Evolutionary conservation across 164 flowering plant genomes (phyloP), one percentile per base, ranked within the genome.

Genomic region (Vitis rotundifolia): DNA sequence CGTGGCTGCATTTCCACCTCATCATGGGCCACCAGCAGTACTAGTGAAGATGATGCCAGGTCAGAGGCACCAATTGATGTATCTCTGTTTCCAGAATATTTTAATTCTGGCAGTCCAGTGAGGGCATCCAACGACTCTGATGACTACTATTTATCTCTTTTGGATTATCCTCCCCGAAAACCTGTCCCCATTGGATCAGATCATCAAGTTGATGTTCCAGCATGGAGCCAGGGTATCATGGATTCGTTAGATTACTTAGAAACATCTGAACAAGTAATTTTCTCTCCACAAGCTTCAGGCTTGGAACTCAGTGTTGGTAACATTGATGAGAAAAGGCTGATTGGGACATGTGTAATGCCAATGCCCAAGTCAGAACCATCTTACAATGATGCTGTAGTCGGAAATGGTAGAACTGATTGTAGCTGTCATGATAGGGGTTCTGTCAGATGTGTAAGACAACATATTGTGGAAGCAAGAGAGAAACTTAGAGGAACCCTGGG

Each of bases 391-490:
- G 61, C 14, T 10, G 52, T 67, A 60, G 61, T 71, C 77, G 83
- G 77, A 57, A 8, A 14, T 19, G 76, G 80, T n/a, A 75, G 75
- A 68, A 61, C 7, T 59, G 76, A 69, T 12, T 87, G 90, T 78
- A 50, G 63, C 49, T 83, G 88, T 64, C 59, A 10, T 26, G 87
- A 85, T 68, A 28, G 0, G 51, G 87, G 80, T 31, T 84, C 89
- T 57, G 49, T 81, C 11, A 74, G 77, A 74, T 87, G 88, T 73
- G 77, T 75, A 8, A 59, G 78, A 54, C 83, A 80, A 59, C 90
- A 87, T 62, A 69, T 83, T 7, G 11, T 19, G 9, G 83, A 81
- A 79, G 87, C 83, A 1, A 78, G 86, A 63, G 84, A 82, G 64
- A 68, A 73, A 28, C 79, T 87, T 9, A 52, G 49, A 54, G 63